Conservation (phyloP, 2,329 filamentous ascomycete species). For the Thielaviopsis euricoi region DNA sequence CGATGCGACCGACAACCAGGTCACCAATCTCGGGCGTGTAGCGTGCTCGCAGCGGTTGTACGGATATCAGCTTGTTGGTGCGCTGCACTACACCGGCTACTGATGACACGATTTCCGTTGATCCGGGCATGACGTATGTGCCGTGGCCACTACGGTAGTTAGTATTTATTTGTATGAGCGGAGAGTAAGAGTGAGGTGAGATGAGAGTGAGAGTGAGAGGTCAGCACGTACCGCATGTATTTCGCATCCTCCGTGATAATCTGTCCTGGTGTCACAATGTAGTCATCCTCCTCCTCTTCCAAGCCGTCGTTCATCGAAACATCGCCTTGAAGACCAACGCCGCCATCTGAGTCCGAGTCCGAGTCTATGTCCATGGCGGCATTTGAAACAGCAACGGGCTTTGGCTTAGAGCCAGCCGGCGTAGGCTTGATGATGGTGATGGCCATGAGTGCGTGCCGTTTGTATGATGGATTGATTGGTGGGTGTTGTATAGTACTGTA, state of each 20-base stretch:
- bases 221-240: slow-evolving; percentile 63
- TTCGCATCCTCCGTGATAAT: slow-evolving; percentile 80
- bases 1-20: slow-evolving; percentile 81
- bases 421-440: slow-evolving; percentile 31
- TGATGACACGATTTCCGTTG: slow-evolving; percentile 65
- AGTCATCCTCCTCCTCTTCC: slow-evolving; percentile 18
- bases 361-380: slow-evolving; percentile 21
- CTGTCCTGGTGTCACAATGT: slow-evolving; percentile 77
- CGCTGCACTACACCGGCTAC: slow-evolving; percentile 80
- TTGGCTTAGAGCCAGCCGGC: slow-evolving; percentile 15
- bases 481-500: background rate
- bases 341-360: slow-evolving; percentile 29
- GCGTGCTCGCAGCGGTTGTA: slow-evolving; percentile 75
- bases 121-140: slow-evolving; percentile 53
- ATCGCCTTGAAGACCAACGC: slow-evolving; percentile 28
- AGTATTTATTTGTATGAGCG: background rate
- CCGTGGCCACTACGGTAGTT: slow-evolving; percentile 60
- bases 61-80: slow-evolving; percentile 92
- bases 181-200: background rate
- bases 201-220: background rate
- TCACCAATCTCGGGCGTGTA: slow-evolving; percentile 96
- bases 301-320: slow-evolving; percentile 25
- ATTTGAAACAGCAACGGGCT: slow-evolving; percentile 12
- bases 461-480: background rate
- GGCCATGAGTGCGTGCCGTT: slow-evolving; percentile 23